Conservation (phyloP, 140 eudicot genomes). For the Erigeron philadelphicus region DNA sequence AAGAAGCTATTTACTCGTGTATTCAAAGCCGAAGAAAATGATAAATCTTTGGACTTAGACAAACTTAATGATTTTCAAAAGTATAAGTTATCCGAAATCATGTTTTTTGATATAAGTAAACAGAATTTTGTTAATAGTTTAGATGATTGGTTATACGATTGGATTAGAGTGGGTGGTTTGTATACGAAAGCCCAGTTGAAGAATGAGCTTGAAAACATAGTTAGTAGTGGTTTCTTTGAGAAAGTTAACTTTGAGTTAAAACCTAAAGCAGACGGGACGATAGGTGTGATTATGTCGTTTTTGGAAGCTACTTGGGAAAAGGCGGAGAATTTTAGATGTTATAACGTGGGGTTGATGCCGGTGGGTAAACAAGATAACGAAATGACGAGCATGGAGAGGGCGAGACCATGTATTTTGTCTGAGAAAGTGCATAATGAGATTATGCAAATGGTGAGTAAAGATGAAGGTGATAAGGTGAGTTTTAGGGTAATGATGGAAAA, state of each 20-base stretch:
- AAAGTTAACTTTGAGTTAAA: neutral
- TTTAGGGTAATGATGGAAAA: slow-evolving; percentile 57
- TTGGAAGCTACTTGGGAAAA: slow-evolving; percentile 56
- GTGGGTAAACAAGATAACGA: slow-evolving; percentile 54
- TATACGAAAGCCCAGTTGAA: slow-evolving; percentile 8
- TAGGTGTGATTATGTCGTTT: slow-evolving; percentile 43
- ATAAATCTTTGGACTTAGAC: neutral
- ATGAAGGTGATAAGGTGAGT: slow-evolving; percentile 48
- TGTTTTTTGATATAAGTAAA: neutral
- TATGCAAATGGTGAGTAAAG: slow-evolving; percentile 25
- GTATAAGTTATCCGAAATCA: neutral
- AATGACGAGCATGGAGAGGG: slow-evolving; percentile 57
- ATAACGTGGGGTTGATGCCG: slow-evolving; percentile 68
- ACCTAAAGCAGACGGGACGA: slow-evolving; percentile 68
- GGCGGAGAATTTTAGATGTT: slow-evolving; percentile 51
- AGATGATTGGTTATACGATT: slow-evolving; percentile 1
- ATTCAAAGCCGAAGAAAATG: too few relatives aligned
- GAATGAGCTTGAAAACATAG: neutral
- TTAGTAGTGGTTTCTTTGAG: neutral
- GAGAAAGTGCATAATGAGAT: slow-evolving; percentile 42
- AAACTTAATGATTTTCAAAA: neutral
- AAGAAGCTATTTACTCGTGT: too few relatives aligned
- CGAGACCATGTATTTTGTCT: slow-evolving; percentile 77
- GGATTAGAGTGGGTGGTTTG: neutral
- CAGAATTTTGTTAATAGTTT: neutral